phyloP scores from a whole-genome alignment of 1,139 yeast species.

The Yamadazyma triangularis region DNA sequence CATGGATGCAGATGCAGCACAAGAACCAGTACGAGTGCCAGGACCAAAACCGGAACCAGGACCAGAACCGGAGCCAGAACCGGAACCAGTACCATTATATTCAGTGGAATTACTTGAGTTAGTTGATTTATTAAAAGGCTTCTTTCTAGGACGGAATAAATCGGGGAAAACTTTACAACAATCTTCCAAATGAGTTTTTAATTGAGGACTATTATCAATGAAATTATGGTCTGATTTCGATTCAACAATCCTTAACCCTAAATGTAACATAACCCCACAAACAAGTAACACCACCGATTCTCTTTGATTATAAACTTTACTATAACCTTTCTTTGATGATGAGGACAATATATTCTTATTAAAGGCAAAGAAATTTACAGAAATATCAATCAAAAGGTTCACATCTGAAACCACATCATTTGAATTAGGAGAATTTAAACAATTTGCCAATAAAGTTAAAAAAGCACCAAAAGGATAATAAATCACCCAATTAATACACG shows the following conservation, averaged over 20 bases:
- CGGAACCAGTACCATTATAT: too few species aligned
- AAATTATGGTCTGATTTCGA: constrained; percentile 14
- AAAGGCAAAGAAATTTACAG: constrained; percentile 8
- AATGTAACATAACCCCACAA: constrained; percentile 19
- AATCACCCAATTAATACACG: constrained; percentile 30
- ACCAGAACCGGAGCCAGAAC: too few species aligned
- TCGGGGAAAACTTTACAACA: constrained; percentile 23
- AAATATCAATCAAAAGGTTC: constrained; percentile 20
- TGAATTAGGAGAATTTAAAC: constrained; percentile 27
- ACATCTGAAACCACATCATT: constrained; percentile 27
- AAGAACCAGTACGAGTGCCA: too few species aligned
- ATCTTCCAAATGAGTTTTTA: constrained; percentile 21
- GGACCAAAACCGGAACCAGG: background rate
- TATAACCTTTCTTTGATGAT: background rate
- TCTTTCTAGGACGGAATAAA: constrained; percentile 12
- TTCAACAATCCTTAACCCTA: constrained; percentile 23
- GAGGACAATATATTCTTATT: constrained; percentile 2
- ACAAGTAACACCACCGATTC: constrained; percentile 20
- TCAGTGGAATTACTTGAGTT: background rate
- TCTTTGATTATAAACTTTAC: constrained; percentile 16
- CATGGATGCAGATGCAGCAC: background rate
- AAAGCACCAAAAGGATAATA: constrained; percentile 33
- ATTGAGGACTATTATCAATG: constrained; percentile 10
- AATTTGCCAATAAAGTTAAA: constrained; percentile 25
- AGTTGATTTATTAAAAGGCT: background rate